Evolutionary conservation across 768 basidiomycete genomes (phyloP).

Genomic region (Termitomyces sp.): DNA sequence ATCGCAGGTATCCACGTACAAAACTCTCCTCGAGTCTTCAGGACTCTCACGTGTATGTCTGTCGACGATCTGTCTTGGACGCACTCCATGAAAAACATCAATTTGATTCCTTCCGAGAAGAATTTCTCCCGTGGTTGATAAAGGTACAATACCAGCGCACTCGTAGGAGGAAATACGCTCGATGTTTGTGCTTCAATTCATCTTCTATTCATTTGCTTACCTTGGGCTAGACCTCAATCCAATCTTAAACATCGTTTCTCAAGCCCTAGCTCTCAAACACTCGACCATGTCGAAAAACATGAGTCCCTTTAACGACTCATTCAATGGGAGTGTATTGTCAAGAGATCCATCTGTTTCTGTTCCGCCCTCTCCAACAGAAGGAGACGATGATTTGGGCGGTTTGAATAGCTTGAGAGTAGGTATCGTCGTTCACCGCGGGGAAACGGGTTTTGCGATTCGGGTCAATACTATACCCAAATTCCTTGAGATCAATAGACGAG

Average conservation of each 20-base stretch:
- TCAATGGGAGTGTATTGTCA: constrained; percentile 14
- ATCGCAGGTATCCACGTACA: constrained; percentile 63
- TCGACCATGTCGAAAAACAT: constrained; percentile 42
- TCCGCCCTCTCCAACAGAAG: constrained; percentile 41
- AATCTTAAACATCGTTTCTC: constrained; percentile 39
- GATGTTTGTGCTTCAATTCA: constrained; percentile 32
- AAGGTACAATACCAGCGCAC: constrained; percentile 74
- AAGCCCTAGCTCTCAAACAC: constrained; percentile 53
- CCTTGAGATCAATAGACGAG: constrained; percentile 78
- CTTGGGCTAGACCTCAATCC: constrained; percentile 41
- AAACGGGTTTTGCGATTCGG: constrained; percentile 57
- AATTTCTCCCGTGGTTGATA: constrained; percentile 91
- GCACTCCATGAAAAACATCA: constrained; percentile 63
- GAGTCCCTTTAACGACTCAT: constrained; percentile 15
- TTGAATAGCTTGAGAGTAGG: constrained; percentile 60
- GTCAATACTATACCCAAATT: constrained; percentile 77
- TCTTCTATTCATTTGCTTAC: background rate
- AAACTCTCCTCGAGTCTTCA: constrained; percentile 64
- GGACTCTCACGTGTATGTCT: constrained; percentile 92
- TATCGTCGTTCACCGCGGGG: constrained; percentile 52
- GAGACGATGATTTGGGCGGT: constrained; percentile 29
- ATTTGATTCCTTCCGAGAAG: constrained; percentile 82
- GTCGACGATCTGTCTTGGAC: constrained; percentile 70
- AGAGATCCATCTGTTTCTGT: constrained; percentile 33
- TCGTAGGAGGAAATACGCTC: constrained; percentile 56